Base-by-base conservation (phyloP, 306 rosid species). In the Citrullus mucosospermus region DNA sequence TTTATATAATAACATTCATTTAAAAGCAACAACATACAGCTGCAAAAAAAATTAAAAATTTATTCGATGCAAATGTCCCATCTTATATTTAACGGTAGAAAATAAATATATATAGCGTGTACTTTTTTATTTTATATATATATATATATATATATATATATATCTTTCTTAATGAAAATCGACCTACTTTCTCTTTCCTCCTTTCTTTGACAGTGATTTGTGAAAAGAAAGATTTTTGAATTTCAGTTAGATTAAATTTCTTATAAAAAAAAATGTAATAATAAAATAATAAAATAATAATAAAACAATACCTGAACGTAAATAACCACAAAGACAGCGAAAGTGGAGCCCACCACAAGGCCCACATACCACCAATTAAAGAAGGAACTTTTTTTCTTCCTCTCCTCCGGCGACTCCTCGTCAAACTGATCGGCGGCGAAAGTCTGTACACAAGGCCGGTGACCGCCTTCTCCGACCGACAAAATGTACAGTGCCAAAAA, bases 361-460 rank as follows among this genome's bases (percentile, higher is more conserved):
- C 88, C 97, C 44, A 93, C 11, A 55, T 78, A 90, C 96, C 97
- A 92, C 93, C 92, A 92, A 43, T 92, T 92, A 80, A 85, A 89
- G 83, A 90, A 89, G 1, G 96, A 89, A 59, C 93, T 88, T 82
- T 92, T 90, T 34, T 55, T 81, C 38, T 78, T 80, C 65, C 83
- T 92, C 63, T 88, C 86, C 50, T 87, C 90, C 12, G 84, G 75
- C 4, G 93, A 71, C 43, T 82, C 88, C 6, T 92, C 96, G 22
- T 87, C 85, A n/a, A 90, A 92, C 9, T 92, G 96, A 75, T 90
- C 96, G 51, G 97, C 97, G 8, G 97, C 97, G 32, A 92, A 92
- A 8, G 97, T 92, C 50, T 90, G 96, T 4, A 88, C 96, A 15
- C 96, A 90, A 0, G 97, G 97, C 78, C 79, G 87, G 74, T 90